These are phyloP conservation scores for Mycosarcoma maydis DNA, from an alignment of 1,284 basidiomycete genomes.

Conservation along the genomic window DNA sequence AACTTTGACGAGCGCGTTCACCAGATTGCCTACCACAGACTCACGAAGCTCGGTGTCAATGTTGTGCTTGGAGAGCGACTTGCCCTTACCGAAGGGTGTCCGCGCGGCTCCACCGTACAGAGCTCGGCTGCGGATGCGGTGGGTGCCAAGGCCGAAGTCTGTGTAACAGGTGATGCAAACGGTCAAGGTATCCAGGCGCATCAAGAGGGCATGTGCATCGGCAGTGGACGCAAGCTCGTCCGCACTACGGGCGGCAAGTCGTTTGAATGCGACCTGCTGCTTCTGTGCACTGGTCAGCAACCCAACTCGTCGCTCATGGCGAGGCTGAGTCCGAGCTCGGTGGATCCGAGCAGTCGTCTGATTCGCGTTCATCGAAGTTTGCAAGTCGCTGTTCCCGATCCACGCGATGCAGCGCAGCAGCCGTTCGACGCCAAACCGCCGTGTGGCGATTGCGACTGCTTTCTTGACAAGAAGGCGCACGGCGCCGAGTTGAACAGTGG, in stretches of 20 bases:
- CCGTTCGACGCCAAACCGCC: conserved; percentile 57
- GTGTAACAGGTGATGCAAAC: conserved; percentile 45
- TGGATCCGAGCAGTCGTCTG: conserved; percentile 55
- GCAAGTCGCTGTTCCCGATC: conserved; percentile 59
- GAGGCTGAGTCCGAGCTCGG: conserved; percentile 56
- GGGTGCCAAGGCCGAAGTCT: conserved; percentile 23
- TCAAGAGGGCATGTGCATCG: conserved; percentile 50
- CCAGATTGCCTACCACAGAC: conserved; percentile 51
- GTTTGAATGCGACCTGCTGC: conserved; percentile 61
- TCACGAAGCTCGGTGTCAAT: conserved; percentile 61
- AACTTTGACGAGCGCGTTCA: conserved; percentile 64
- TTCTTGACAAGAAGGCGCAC: conserved; percentile 62
- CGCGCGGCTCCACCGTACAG: conserved; percentile 53
- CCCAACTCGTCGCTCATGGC: conserved; percentile 63
- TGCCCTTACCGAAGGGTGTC: conserved; percentile 62
- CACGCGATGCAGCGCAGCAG: conserved; percentile 51
- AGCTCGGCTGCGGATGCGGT: conserved; percentile 17
- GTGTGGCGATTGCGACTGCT: conserved; percentile 66
- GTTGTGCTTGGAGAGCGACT: conserved; percentile 64
- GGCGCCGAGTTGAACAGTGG: conserved; percentile 23
- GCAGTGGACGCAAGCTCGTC: conserved; percentile 52
- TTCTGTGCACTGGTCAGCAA: conserved; percentile 66
- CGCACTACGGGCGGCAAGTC: conserved; percentile 62
- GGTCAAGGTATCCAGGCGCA: conserved; percentile 50
- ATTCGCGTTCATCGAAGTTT: conserved; percentile 58